Evolutionary conservation across 208 protist genomes (phyloP).

Genomic region (Leishmania gerbilli): DNA sequence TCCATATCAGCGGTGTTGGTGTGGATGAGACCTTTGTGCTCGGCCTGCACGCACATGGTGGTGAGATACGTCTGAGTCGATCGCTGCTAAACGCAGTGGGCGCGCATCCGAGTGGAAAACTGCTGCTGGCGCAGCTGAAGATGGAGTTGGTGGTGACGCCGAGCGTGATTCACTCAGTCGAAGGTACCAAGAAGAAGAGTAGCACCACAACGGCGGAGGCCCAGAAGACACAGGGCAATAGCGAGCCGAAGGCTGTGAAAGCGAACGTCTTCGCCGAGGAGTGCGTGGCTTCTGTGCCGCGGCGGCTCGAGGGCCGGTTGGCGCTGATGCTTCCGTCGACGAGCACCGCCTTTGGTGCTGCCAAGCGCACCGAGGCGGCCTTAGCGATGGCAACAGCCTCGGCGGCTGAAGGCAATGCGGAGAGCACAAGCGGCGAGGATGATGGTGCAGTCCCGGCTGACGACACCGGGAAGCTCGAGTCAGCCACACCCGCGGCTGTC

Average conservation of each 20-base stretch:
- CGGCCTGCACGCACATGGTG: slow-evolving; percentile 46
- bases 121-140: slow-evolving; percentile 63
- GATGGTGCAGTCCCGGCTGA: neutral
- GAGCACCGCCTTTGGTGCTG: slow-evolving; percentile 2
- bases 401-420: neutral
- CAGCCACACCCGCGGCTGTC: neutral
- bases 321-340: slow-evolving; percentile 22
- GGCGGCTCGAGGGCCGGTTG: slow-evolving; percentile 40
- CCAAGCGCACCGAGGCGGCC: slow-evolving; percentile 13
- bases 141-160: slow-evolving; percentile 48
- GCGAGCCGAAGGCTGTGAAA: slow-evolving; percentile 14
- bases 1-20: slow-evolving; percentile 60
- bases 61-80: slow-evolving; percentile 63
- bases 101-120: slow-evolving; percentile 38
- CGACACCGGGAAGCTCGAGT: slow-evolving; percentile 12
- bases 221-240: slow-evolving; percentile 3
- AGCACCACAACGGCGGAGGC: neutral
- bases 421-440: slow-evolving; percentile 1
- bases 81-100: slow-evolving; percentile 36
- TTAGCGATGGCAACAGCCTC: slow-evolving; percentile 7
- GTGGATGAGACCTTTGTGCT: slow-evolving; percentile 58
- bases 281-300: slow-evolving; percentile 48
- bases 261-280: slow-evolving; percentile 34
- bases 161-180: slow-evolving; percentile 19
- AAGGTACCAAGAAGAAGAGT: neutral